Evolutionary conservation across 2,329 filamentous ascomycete genomes (phyloP).

Genomic region (Tolypocladium sp.): DNA sequence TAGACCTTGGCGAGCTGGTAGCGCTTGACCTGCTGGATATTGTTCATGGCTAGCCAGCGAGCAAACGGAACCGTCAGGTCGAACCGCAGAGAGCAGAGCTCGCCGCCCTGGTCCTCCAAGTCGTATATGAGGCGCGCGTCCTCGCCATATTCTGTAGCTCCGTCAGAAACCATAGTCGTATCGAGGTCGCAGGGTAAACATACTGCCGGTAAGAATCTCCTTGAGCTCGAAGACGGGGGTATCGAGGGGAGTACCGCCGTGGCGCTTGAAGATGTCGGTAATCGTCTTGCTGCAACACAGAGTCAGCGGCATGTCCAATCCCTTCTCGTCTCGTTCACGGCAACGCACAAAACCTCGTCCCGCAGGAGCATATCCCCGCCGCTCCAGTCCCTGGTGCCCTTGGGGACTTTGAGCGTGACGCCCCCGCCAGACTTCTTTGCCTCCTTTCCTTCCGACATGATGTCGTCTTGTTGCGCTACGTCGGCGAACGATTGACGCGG

Average conservation of each 20-base stretch:
- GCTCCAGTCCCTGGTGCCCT: conserved; percentile 84
- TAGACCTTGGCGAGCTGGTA: conserved; percentile 91
- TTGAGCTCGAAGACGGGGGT: conserved; percentile 79
- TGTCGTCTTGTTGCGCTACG: conserved; percentile 1
- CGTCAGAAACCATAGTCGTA: neutral
- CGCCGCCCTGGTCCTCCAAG: conserved; percentile 76
- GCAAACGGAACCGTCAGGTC: conserved; percentile 87
- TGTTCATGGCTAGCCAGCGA: conserved; percentile 88
- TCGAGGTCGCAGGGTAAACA: neutral
- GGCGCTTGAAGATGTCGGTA: conserved; percentile 71
- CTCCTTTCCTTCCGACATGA: conserved; percentile 32
- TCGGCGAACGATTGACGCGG: neutral
- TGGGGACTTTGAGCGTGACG: conserved; percentile 65
- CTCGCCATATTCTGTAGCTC: conserved; percentile 62
- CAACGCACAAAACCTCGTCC: conserved; percentile 58
- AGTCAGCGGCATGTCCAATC: neutral
- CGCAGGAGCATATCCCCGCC: conserved; percentile 72
- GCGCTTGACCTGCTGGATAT: conserved; percentile 77
- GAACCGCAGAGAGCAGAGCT: conserved; percentile 66
- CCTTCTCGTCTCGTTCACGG: too few relatives aligned
- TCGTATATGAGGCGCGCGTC: conserved; percentile 91
- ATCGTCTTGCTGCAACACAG: conserved; percentile 43
- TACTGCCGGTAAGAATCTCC: conserved; percentile 54
- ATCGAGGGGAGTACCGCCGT: conserved; percentile 72
- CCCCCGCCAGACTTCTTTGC: conserved; percentile 36